A percentile compares a stretch with the other conserved stretches of the same genome.
phyloP scores from a whole-genome alignment of 2,329 filamentous ascomycete genomes.

The Leptoxyphium fumago region DNA sequence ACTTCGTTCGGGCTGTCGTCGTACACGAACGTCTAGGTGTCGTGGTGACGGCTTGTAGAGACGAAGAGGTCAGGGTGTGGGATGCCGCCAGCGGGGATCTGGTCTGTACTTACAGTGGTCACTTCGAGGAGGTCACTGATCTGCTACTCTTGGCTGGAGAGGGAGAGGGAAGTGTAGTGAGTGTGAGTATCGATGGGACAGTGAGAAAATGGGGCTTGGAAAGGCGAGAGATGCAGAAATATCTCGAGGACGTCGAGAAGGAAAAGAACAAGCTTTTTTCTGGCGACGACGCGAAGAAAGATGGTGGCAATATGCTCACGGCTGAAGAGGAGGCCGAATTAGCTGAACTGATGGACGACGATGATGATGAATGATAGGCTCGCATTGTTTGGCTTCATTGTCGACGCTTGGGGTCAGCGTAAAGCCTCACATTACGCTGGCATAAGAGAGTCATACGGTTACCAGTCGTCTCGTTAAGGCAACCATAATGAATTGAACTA shows the following conservation, averaged over 20 bases:
- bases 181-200: conserved; percentile 81
- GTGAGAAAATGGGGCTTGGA: conserved; percentile 69
- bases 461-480: too few species aligned
- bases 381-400: too few species aligned
- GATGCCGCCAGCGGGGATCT: conserved; percentile 32
- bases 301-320: conserved; percentile 47
- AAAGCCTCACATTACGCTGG: too few species aligned
- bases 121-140: conserved; percentile 86
- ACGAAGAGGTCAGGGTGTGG: conserved; percentile 89
- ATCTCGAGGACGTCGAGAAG: conserved; percentile 35
- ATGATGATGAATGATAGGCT: conserved; percentile 27
- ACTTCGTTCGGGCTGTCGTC: conserved; percentile 75
- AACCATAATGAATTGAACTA: too few species aligned
- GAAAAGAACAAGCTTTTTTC: conserved; percentile 31
- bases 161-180: conserved; percentile 44
- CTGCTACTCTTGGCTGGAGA: conserved; percentile 46
- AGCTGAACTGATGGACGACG: conserved; percentile 75
- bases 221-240: conserved; percentile 43
- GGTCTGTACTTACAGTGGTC: conserved; percentile 42
- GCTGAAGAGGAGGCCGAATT: conserved; percentile 87
- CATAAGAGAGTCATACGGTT: too few species aligned
- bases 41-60: conserved; percentile 75
- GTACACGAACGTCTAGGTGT: conserved; percentile 52
- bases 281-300: conserved; percentile 25
- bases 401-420: too few species aligned